Evolutionary conservation across 2,329 filamentous ascomycete species (phyloP).

Genomic region (Xylaria sp.): DNA sequence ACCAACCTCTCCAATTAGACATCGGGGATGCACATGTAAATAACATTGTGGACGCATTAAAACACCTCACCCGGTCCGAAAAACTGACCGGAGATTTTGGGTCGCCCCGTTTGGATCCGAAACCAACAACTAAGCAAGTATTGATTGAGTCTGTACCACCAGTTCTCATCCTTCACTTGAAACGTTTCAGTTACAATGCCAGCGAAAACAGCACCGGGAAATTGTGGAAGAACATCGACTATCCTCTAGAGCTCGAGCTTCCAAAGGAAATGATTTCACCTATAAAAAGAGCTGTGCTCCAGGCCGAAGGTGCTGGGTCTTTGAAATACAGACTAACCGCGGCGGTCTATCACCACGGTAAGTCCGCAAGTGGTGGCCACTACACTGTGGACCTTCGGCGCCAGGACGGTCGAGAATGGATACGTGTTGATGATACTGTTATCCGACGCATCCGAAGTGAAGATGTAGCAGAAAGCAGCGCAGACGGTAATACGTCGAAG

Average conservation of each 20-base stretch:
- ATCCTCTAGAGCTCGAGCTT: slow-evolving; percentile 93
- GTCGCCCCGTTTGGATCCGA: slow-evolving; percentile 78
- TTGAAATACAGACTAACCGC: slow-evolving; percentile 88
- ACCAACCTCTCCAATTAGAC: slow-evolving; percentile 93
- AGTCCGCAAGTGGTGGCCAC: slow-evolving; percentile 94
- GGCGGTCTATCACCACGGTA: slow-evolving; percentile 97
- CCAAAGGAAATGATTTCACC: slow-evolving; percentile 88
- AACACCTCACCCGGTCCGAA: slow-evolving; percentile 83
- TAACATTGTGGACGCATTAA: slow-evolving; percentile 92
- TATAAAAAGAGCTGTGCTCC: slow-evolving; percentile 73
- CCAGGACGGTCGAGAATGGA: slow-evolving; percentile 95
- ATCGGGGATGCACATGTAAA: slow-evolving; percentile 88
- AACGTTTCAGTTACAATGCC: slow-evolving; percentile 96
- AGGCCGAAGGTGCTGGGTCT: slow-evolving; percentile 71
- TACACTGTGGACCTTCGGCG: slow-evolving; percentile 97
- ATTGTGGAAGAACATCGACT: slow-evolving; percentile 98
- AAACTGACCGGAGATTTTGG: slow-evolving; percentile 86
- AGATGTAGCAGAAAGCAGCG: slow-evolving; percentile 86
- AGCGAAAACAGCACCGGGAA: slow-evolving; percentile 86
- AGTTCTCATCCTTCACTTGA: slow-evolving; percentile 92
- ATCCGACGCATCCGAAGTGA: slow-evolving; percentile 86
- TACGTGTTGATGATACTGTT: slow-evolving; percentile 92
- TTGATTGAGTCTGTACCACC: slow-evolving; percentile 92
- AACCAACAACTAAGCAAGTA: slow-evolving; percentile 88
- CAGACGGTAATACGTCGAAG: slow-evolving; percentile 77